Percentiles rank a stretch among this genome's conserved stretches.
These are phyloP conservation scores for Sarcodon aspratus DNA, from an alignment of 768 basidiomycete genomes.

Conservation along the genomic window DNA sequence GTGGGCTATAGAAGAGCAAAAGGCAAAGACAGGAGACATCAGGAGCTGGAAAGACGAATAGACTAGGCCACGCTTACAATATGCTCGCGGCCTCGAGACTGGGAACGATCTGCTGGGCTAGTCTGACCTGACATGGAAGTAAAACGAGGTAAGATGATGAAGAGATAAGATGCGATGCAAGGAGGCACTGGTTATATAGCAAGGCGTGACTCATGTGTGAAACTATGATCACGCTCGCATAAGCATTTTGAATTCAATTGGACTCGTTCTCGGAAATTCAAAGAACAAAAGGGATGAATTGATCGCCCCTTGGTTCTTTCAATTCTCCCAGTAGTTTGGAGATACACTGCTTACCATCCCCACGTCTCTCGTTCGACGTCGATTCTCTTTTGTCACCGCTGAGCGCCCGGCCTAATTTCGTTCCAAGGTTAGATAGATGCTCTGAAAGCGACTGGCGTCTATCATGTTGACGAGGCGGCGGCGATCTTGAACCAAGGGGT, in stretches of 20 bases:
- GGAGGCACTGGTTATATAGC: not conserved
- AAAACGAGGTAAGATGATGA: not conserved
- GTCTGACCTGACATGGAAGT: not conserved
- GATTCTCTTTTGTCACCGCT: not conserved
- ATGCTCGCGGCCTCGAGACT: conserved; percentile 48
- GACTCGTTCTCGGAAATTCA: no score
- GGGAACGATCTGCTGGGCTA: conserved; percentile 28
- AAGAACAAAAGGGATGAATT: no score
- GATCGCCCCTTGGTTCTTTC: no score
- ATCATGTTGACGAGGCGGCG: not conserved
- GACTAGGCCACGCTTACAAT: conserved; percentile 29
- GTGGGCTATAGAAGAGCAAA: not conserved
- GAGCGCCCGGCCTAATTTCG: conserved; percentile 3
- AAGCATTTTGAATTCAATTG: no score
- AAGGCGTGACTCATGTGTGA: no score
- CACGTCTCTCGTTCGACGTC: no score
- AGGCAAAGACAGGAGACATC: not conserved
- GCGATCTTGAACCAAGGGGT: not conserved
- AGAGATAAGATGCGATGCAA: not conserved
- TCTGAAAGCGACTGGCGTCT: conserved; percentile 2
- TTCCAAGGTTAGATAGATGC: conserved; percentile 5
- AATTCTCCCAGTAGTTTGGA: no score
- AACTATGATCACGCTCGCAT: no score
- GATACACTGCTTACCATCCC: no score
- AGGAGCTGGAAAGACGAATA: not conserved